phyloP scores from a whole-genome alignment of 768 basidiomycete genomes.

The Rhodotorula graminis region DNA sequence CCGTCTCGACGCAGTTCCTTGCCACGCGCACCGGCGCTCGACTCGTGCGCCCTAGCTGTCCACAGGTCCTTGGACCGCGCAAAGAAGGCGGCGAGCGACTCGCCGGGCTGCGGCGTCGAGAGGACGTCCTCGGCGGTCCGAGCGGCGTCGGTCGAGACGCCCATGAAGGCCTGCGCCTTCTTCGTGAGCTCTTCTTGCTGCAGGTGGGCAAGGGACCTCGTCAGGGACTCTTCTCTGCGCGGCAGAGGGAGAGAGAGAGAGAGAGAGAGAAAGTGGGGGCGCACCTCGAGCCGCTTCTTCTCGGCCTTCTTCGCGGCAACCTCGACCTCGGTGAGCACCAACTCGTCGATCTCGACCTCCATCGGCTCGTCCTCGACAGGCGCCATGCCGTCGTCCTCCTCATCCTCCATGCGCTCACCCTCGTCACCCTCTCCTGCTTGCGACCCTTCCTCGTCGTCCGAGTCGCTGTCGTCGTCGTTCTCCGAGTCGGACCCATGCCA shows the following conservation, averaged over 20 bases:
- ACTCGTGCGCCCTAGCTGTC: slow-evolving; percentile 64
- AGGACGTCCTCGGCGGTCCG: slow-evolving; percentile 65
- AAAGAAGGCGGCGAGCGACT: slow-evolving; percentile 77
- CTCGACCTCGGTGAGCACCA: slow-evolving; percentile 41
- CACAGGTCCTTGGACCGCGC: slow-evolving; percentile 75
- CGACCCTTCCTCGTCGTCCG: slow-evolving; percentile 53
- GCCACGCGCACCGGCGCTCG: slow-evolving; percentile 58
- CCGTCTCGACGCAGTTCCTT: slow-evolving; percentile 73
- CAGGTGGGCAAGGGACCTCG: no score
- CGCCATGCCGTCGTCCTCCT: slow-evolving; percentile 40
- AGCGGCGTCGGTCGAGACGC: slow-evolving; percentile 51
- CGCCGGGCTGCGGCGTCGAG: slow-evolving; percentile 77
- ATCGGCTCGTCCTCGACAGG: slow-evolving; percentile 42
- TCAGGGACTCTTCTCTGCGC: no score
- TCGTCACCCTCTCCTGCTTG: slow-evolving; percentile 30
- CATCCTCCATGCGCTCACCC: slow-evolving; percentile 42
- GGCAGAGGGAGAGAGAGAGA: no score
- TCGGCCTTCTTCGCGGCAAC: slow-evolving; percentile 27
- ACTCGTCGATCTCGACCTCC: slow-evolving; percentile 41
- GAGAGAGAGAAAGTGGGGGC: not conserved
- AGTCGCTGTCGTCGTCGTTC: slow-evolving; percentile 51
- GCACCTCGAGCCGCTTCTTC: slow-evolving; percentile 20
- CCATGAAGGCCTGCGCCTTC: slow-evolving; percentile 58
- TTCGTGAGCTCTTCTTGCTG: slow-evolving; percentile 50
- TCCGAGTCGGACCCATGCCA: slow-evolving; percentile 53